Percentiles rank a stretch among this genome's conserved stretches.
phyloP scores from a whole-genome alignment of 306 rosid genomes.

The Inga oerstediana region DNA sequence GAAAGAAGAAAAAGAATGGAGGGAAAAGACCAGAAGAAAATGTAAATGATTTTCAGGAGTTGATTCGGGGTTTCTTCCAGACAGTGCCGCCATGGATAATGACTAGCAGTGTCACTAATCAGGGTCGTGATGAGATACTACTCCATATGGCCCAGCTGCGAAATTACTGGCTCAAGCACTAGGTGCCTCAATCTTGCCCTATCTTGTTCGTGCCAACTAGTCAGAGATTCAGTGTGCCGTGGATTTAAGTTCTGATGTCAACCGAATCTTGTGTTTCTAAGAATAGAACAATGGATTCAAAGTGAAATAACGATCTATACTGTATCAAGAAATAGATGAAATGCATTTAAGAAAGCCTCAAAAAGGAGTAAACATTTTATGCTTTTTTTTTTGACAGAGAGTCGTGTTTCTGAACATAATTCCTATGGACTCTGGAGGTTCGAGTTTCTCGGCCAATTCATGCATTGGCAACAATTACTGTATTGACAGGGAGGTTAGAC shows the following conservation, averaged over 20 bases:
- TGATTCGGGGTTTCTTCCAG: conserved; percentile 71
- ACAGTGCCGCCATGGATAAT: conserved; percentile 96
- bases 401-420: not conserved
- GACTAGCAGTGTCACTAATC: conserved; percentile 93
- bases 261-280: conserved; percentile 19
- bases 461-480: not conserved
- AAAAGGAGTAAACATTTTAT: conserved; percentile 3
- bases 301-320: not conserved
- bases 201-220: not conserved
- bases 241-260: not conserved
- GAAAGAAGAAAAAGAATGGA: conserved; percentile 91
- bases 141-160: conserved; percentile 96
- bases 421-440: not conserved
- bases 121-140: conserved; percentile 94
- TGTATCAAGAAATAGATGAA: not conserved
- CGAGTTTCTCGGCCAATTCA: not conserved
- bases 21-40: conserved; percentile 92
- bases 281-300: conserved; percentile 14
- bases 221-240: not conserved
- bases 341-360: conserved; percentile 2
- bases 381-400: not conserved
- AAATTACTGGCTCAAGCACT: conserved; percentile 97
- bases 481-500: not conserved
- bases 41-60: conserved; percentile 80
- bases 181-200: conserved; percentile 9